These are phyloP conservation scores for Aspergillus melleus DNA, from an alignment of 2,329 filamentous ascomycete species.

Conservation along the genomic window DNA sequence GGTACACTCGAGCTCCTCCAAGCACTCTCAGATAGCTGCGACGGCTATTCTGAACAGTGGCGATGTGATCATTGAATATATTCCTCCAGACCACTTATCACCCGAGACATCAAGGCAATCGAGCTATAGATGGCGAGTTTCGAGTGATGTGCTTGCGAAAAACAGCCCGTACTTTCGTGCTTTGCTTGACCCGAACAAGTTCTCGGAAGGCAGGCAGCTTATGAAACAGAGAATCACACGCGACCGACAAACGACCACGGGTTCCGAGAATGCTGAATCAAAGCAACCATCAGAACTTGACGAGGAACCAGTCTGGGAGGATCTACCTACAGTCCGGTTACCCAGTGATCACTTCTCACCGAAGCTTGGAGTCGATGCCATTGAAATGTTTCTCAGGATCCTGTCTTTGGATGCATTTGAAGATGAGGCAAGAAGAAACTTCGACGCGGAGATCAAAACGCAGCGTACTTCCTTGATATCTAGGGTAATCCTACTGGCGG, in stretches of 20 bases:
- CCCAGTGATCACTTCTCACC: constrained; percentile 26
- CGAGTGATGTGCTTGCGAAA: constrained; percentile 30
- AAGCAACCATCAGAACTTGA: constrained; percentile 2
- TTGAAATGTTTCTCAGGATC: constrained; percentile 36
- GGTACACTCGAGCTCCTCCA: neutral
- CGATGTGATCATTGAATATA: constrained; percentile 40
- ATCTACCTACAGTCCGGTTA: constrained; percentile 31
- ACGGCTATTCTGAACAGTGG: constrained; percentile 30
- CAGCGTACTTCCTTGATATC: constrained; percentile 34
- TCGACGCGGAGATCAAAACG: constrained; percentile 27
- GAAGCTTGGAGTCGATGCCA: constrained; percentile 30
- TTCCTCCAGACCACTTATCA: constrained; percentile 7
- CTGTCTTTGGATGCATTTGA: constrained; percentile 29
- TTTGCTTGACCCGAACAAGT: constrained; percentile 44
- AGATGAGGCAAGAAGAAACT: constrained; percentile 17
- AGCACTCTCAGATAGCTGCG: constrained; percentile 1
- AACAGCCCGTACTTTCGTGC: constrained; percentile 43
- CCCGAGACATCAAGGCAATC: constrained; percentile 4
- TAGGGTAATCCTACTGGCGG: constrained; percentile 33
- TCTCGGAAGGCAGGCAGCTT: constrained; percentile 40
- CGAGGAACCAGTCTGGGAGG: neutral
- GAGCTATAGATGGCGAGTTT: constrained; percentile 34
- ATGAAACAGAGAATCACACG: constrained; percentile 25
- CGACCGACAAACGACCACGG: neutral
- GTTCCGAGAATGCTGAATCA: neutral